These are phyloP conservation scores for Haplosporangium sp. DNA, from an alignment of 371 early-diverging fungal genomes.

Conservation along the genomic window DNA sequence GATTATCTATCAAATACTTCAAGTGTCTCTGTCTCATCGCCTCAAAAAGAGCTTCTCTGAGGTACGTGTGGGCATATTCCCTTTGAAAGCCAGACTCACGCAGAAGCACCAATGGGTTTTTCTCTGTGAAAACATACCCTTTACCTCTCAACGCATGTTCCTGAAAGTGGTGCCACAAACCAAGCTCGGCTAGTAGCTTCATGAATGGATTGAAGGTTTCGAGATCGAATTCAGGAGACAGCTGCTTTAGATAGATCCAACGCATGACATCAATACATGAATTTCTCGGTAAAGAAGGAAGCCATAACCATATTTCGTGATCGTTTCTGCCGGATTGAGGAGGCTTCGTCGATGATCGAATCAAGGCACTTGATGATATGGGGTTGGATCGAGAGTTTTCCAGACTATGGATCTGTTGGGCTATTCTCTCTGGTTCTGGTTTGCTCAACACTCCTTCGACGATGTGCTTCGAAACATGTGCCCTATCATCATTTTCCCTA, in stretches of 20 bases:
- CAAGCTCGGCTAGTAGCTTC: not conserved
- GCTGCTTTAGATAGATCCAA: conserved; percentile 8
- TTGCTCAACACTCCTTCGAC: too few relatives aligned
- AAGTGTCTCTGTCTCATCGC: not conserved
- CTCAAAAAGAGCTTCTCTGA: not conserved
- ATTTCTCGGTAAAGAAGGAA: not conserved
- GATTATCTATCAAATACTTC: not conserved
- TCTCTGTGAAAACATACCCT: not conserved
- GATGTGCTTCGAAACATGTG: too few relatives aligned
- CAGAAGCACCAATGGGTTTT: too few relatives aligned
- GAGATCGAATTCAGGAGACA: not conserved
- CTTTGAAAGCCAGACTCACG: not conserved
- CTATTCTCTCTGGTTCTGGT: too few relatives aligned
- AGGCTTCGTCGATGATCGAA: too few relatives aligned
- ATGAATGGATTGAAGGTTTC: conserved; percentile 7
- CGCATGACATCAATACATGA: conserved; percentile 15
- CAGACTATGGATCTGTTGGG: too few relatives aligned
- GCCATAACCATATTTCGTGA: conserved; percentile 19
- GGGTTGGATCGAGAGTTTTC: not conserved
- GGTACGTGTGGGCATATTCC: not conserved
- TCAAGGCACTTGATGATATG: not conserved
- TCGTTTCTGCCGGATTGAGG: not conserved
- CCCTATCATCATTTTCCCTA: not conserved
- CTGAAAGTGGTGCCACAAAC: conserved; percentile 12
- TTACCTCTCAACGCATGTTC: conserved; percentile 1